These are phyloP conservation scores for Rhytidhysteron rufulum DNA, from an alignment of 2,329 filamentous ascomycete species.

Conservation along the genomic window DNA sequence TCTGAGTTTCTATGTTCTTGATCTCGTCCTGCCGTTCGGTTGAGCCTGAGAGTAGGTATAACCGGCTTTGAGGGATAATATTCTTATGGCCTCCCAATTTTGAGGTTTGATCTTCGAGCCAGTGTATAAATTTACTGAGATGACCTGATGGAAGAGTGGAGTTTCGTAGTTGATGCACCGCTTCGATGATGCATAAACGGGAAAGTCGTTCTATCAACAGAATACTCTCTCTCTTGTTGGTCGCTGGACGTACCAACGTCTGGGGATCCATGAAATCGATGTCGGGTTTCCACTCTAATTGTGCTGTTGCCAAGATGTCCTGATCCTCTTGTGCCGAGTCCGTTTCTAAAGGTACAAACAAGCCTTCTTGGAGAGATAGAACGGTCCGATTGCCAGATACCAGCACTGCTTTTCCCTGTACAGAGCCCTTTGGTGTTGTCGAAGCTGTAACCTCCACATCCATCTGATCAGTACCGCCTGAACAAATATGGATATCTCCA, in stretches of 20 bases:
- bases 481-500: constrained; percentile 1
- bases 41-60: no score
- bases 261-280: constrained; percentile 1
- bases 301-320: background rate
- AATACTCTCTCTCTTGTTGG: background rate
- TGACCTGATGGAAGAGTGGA: background rate
- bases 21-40: background rate
- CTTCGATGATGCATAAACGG: background rate
- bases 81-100: no score
- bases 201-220: background rate
- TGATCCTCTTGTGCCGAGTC: background rate
- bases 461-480: no score
- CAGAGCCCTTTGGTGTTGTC: background rate
- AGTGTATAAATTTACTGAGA: constrained; percentile 1
- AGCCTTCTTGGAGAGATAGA: no score
- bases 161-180: background rate
- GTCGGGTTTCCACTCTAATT: constrained; percentile 5
- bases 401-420: no score
- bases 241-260: background rate
- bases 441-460: background rate
- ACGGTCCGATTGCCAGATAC: no score
- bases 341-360: no score
- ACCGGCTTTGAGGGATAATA: no score
- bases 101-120: constrained; percentile 1
- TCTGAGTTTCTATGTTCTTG: background rate